A percentile compares a stretch with the other conserved stretches of the same genome.
Conservation (phyloP, 176 grass and related monocot species). For the Pontederia paniculata region DNA sequence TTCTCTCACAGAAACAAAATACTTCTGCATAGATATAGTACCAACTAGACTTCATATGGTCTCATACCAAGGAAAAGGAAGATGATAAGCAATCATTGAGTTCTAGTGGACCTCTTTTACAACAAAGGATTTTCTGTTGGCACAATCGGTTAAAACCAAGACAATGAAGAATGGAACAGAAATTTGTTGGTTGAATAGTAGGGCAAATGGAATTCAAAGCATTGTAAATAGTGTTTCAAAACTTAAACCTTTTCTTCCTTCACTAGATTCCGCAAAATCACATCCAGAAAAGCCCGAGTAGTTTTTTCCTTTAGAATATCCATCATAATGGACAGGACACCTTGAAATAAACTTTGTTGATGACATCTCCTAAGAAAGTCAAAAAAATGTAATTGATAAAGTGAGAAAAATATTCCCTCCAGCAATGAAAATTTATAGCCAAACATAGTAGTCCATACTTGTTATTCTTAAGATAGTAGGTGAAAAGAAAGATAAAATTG, state of each 20-base stretch:
- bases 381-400: background rate
- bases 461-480: too few species aligned
- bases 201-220: background rate
- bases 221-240: background rate
- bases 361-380: slow-evolving; percentile 54
- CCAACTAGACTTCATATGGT: too few species aligned
- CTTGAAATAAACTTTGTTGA: slow-evolving; percentile 56
- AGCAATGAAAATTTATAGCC: background rate
- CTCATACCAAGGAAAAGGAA: too few species aligned
- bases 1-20: too few species aligned
- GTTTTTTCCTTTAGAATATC: slow-evolving; percentile 78
- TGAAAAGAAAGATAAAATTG: too few species aligned
- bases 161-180: too few species aligned
- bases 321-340: slow-evolving; percentile 70
- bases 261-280: slow-evolving; percentile 72
- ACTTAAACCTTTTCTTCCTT: slow-evolving; percentile 69
- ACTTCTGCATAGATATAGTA: too few species aligned
- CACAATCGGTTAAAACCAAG: too few species aligned
- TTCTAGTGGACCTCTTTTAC: too few species aligned
- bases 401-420: background rate
- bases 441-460: background rate
- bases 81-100: too few species aligned
- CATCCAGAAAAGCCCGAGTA: slow-evolving; percentile 60
- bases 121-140: too few species aligned
- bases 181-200: background rate